Conservation (phyloP, 495 filamentous ascomycete genomes). For the Lepidopterella palustris region DNA sequence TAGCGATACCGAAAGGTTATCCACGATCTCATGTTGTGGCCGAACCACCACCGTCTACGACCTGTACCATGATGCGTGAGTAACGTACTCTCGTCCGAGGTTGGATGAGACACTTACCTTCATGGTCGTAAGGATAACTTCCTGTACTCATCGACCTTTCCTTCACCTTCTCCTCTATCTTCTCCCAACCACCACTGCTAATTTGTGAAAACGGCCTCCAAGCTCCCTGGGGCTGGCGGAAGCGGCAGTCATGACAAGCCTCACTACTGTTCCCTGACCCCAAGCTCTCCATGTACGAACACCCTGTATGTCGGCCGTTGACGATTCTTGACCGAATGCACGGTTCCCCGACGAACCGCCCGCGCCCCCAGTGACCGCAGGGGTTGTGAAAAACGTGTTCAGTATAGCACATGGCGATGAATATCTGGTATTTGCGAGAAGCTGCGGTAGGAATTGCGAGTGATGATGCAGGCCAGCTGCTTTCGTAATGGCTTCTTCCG, state of each 20-base stretch:
- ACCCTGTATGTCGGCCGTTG: slow-evolving; percentile 17
- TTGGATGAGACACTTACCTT: slow-evolving; percentile 2
- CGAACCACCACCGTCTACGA: neutral
- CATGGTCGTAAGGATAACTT: neutral
- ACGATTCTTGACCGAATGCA: slow-evolving; percentile 22
- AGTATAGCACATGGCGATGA: slow-evolving; percentile 22
- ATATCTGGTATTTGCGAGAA: too few relatives aligned
- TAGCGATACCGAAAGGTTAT: neutral
- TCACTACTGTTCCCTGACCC: slow-evolving; percentile 19
- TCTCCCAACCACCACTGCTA: slow-evolving; percentile 15
- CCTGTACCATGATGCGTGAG: neutral
- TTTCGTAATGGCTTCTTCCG: neutral
- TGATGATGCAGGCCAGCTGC: neutral
- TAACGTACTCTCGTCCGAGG: neutral
- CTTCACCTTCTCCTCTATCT: slow-evolving; percentile 10
- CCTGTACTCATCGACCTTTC: neutral
- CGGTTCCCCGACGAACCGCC: slow-evolving; percentile 23
- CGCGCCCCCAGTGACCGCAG: slow-evolving; percentile 24
- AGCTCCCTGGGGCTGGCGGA: slow-evolving; percentile 1
- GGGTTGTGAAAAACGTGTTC: slow-evolving; percentile 25
- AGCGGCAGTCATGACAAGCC: slow-evolving; percentile 15
- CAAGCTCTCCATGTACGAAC: slow-evolving; percentile 10
- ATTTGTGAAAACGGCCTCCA: slow-evolving; percentile 23
- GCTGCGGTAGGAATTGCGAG: too few relatives aligned
- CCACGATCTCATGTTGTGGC: neutral